phyloP scores from a whole-genome alignment of 176 grass and related monocot species.

The Saccharum officinarum region DNA sequence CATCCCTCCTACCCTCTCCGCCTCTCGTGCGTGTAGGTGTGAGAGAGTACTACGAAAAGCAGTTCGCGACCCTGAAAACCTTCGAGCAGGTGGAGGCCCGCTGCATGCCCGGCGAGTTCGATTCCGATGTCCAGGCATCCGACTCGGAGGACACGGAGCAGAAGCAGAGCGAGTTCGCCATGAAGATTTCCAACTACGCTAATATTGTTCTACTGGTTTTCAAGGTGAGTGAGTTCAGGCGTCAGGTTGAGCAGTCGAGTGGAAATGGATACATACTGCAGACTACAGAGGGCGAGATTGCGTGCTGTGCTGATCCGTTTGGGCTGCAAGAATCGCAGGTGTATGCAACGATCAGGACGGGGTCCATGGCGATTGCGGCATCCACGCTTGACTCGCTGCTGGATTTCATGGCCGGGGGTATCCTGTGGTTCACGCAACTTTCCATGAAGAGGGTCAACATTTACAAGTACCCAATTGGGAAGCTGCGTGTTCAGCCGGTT shows the following conservation, averaged over 20 bases:
- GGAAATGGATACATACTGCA: not conserved
- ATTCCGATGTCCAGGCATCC: slow-evolving; percentile 27
- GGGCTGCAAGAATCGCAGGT: slow-evolving; percentile 39
- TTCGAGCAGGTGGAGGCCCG: slow-evolving; percentile 71
- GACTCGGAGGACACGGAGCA: slow-evolving; percentile 55
- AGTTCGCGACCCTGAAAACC: slow-evolving; percentile 60
- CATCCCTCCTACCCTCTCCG: not conserved
- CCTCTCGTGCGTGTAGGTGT: slow-evolving; percentile 42
- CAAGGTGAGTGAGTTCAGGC: slow-evolving; percentile 52
- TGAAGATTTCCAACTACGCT: slow-evolving; percentile 83
- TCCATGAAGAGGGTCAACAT: slow-evolving; percentile 84
- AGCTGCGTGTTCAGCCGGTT: slow-evolving; percentile 73
- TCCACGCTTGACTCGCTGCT: slow-evolving; percentile 91
- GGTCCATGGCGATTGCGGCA: slow-evolving; percentile 85
- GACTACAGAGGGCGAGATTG: not conserved
- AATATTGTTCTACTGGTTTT: slow-evolving; percentile 73
- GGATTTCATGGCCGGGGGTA: slow-evolving; percentile 80
- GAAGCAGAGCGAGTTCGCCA: slow-evolving; percentile 69
- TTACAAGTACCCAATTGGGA: slow-evolving; percentile 86
- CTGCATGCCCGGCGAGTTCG: slow-evolving; percentile 49
- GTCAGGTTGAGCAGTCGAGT: not conserved
- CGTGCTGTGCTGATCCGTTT: not conserved
- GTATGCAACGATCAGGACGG: slow-evolving; percentile 75
- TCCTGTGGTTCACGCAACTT: slow-evolving; percentile 81
- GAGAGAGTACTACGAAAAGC: slow-evolving; percentile 78